Conservation (phyloP, 352 stramenopile species). For the Phytophthora sansomeana region DNA sequence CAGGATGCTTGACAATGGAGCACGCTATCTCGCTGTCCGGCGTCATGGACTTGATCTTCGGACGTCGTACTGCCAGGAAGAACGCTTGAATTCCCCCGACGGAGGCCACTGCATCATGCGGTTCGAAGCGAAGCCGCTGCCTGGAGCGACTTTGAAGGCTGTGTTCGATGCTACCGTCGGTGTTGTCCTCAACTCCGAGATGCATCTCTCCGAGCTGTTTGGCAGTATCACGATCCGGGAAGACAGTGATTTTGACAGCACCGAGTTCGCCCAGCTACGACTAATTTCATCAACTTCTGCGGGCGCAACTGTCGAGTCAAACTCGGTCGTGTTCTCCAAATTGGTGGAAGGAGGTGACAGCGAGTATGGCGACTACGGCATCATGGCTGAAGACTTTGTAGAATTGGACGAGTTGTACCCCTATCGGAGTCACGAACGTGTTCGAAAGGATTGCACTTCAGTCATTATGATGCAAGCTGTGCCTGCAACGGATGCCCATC, state of each 20-base stretch:
- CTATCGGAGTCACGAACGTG: constrained; percentile 34
- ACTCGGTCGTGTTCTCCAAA: constrained; percentile 26
- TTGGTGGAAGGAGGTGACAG: constrained; percentile 6
- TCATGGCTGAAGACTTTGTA: constrained; percentile 37
- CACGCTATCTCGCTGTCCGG: constrained; percentile 32
- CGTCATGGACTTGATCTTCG: constrained; percentile 28
- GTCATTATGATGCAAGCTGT: constrained; percentile 8
- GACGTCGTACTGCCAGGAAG: constrained; percentile 32
- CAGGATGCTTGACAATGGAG: constrained; percentile 22
- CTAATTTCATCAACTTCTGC: constrained; percentile 35
- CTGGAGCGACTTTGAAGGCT: constrained; percentile 23
- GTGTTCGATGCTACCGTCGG: constrained; percentile 48
- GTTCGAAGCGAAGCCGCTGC: constrained; percentile 52
- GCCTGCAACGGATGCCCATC: not conserved
- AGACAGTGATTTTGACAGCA: constrained; percentile 52
- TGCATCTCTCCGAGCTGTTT: constrained; percentile 58
- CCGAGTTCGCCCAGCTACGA: constrained; percentile 45
- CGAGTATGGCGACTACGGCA: constrained; percentile 8
- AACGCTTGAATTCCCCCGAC: constrained; percentile 41
- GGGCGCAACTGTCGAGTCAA: constrained; percentile 22
- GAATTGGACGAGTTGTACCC: constrained; percentile 52
- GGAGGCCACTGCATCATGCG: constrained; percentile 43
- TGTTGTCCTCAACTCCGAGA: constrained; percentile 56
- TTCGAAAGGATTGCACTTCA: constrained; percentile 42
- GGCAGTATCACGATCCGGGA: constrained; percentile 54